Percentiles rank a stretch among this genome's conserved stretches.
Evolutionary conservation across 2,329 filamentous ascomycete genomes (phyloP).

Genomic region (Amauroascus verrucosus): DNA sequence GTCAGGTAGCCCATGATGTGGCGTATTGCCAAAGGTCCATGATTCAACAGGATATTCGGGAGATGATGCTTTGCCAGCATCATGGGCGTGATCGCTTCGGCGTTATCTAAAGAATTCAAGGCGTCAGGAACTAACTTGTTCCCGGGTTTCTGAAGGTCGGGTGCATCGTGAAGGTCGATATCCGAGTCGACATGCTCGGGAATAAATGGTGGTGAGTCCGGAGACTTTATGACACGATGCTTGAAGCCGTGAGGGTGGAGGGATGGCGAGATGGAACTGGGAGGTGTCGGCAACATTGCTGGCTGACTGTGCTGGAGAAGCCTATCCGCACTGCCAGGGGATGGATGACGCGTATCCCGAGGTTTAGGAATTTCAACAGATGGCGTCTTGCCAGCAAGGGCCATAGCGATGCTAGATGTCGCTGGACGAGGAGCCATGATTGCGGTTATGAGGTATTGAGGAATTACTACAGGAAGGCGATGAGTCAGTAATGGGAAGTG

Average conservation of each 20-base stretch:
- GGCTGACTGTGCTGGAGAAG: constrained; percentile 22
- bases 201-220: constrained; percentile 35
- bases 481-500: constrained; percentile 1
- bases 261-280: constrained; percentile 86
- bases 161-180: constrained; percentile 67
- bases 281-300: constrained; percentile 66
- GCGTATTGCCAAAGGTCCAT: constrained; percentile 86
- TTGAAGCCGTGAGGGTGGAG: constrained; percentile 72
- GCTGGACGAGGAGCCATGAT: constrained; percentile 37
- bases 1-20: constrained; percentile 93
- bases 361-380: constrained; percentile 42
- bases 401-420: constrained; percentile 40
- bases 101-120: constrained; percentile 52
- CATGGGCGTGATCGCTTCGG: constrained; percentile 70
- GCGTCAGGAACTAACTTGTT: constrained; percentile 33
- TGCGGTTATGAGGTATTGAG: constrained; percentile 11
- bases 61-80: constrained; percentile 85
- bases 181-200: constrained; percentile 64
- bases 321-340: constrained; percentile 27
- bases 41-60: constrained; percentile 76
- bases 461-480: constrained; percentile 8
- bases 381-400: constrained; percentile 42
- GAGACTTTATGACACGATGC: constrained; percentile 42
- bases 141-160: constrained; percentile 42
- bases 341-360: constrained; percentile 29